Evolutionary conservation across 257 asterid species (phyloP).

Genomic region (Solanum chaucha): DNA sequence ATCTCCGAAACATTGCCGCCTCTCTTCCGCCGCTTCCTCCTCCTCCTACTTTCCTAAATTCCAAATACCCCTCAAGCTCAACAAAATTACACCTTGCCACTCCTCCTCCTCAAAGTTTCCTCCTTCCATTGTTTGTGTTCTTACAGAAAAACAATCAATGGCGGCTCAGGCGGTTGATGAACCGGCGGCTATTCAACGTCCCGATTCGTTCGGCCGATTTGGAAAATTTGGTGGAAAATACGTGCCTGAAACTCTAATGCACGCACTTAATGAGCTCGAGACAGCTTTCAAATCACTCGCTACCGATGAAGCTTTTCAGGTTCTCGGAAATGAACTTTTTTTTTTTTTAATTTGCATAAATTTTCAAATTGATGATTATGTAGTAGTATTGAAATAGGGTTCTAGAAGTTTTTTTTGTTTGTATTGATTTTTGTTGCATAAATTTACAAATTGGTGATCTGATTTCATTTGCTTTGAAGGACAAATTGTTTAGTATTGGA

Average conservation of each 20-base stretch:
- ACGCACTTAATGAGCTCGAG: constrained; percentile 89
- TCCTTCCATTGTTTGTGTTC: constrained; percentile 14
- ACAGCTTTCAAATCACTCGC: constrained; percentile 61
- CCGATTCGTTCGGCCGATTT: constrained; percentile 83
- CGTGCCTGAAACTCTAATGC: constrained; percentile 88
- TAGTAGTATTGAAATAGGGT: constrained; percentile 27
- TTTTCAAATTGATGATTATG: background rate
- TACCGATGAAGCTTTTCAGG: constrained; percentile 73
- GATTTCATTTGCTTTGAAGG: background rate
- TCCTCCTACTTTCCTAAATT: background rate
- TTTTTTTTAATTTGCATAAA: background rate
- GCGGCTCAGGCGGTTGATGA: constrained; percentile 18
- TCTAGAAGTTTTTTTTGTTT: background rate
- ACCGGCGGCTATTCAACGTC: constrained; percentile 35
- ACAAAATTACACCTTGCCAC: constrained; percentile 1
- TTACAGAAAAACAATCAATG: constrained; percentile 23
- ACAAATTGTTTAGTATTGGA: background rate
- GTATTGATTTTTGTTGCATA: background rate
- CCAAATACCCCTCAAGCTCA: constrained; percentile 8
- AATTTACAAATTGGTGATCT: background rate
- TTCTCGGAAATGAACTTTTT: constrained; percentile 1
- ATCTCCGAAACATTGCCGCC: constrained; percentile 17
- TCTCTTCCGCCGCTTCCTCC: constrained; percentile 18
- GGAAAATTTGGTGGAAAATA: constrained; percentile 87
- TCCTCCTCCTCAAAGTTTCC: constrained; percentile 8